Percentiles rank a stretch among this genome's conserved stretches.
Evolutionary conservation across 768 basidiomycete species (phyloP).

Genomic region (Tricholoma saponaceum): DNA sequence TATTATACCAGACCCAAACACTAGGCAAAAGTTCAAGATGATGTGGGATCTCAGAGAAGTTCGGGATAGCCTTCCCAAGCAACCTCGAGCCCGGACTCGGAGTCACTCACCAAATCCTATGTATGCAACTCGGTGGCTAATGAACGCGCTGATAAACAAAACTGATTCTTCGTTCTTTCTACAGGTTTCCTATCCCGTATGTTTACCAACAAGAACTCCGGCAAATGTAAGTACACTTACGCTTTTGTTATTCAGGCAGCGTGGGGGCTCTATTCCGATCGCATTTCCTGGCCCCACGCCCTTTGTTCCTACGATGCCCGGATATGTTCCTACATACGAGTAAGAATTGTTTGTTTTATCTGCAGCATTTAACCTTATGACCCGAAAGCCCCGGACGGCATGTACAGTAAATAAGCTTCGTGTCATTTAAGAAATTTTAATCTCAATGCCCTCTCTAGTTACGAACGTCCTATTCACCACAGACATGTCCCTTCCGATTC

Average conservation of each 20-base stretch:
- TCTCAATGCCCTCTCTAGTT: conserved; percentile 5
- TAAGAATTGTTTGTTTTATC: neutral
- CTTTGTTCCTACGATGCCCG: neutral
- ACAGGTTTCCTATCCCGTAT: conserved; percentile 28
- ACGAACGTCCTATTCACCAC: conserved; percentile 14
- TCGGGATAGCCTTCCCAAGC: conserved; percentile 21
- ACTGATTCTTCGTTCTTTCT: neutral
- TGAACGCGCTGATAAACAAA: neutral
- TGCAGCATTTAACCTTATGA: neutral
- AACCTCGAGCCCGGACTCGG: conserved; percentile 10
- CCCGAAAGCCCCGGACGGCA: conserved; percentile 1
- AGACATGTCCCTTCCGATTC: conserved; percentile 8
- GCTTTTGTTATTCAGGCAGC: neutral
- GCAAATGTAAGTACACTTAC: neutral
- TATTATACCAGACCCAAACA: neutral
- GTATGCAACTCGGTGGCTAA: neutral
- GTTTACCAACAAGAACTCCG: conserved; percentile 3
- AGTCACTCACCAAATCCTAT: neutral
- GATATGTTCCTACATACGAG: neutral
- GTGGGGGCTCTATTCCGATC: neutral
- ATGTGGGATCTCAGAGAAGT: conserved; percentile 36
- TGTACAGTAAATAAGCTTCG: conserved; percentile 12
- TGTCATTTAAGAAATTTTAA: neutral
- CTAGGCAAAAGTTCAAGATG: conserved; percentile 21
- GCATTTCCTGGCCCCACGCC: neutral